These are phyloP conservation scores for Ganoderma resinaceum DNA, from an alignment of 1,284 basidiomycete species.

Conservation along the genomic window DNA sequence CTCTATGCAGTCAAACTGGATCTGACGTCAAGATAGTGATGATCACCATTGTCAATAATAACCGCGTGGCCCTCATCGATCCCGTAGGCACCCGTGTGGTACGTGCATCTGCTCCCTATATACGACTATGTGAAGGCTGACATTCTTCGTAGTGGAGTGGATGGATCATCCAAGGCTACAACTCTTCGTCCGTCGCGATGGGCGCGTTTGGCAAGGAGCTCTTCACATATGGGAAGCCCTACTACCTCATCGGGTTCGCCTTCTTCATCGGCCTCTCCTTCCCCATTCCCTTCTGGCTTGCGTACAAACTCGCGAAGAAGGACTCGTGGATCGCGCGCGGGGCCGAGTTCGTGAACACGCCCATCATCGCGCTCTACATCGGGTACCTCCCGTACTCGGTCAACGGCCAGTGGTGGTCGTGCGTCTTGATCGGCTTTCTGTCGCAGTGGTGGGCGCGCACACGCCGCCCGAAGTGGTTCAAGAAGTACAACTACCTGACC, in stretches of 20 bases:
- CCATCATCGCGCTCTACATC: slow-evolving; percentile 56
- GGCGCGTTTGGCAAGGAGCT: slow-evolving; percentile 61
- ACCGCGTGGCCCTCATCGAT: slow-evolving; percentile 55
- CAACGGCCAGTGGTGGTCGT: slow-evolving; percentile 57
- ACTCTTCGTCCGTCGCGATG: slow-evolving; percentile 64
- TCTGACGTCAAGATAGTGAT: slow-evolving; percentile 47
- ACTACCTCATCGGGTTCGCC: slow-evolving; percentile 56
- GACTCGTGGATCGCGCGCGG: slow-evolving; percentile 40
- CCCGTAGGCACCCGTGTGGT: slow-evolving; percentile 57
- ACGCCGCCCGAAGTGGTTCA: slow-evolving; percentile 54
- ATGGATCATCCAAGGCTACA: slow-evolving; percentile 59
- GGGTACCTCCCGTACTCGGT: slow-evolving; percentile 65
- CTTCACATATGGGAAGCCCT: slow-evolving; percentile 49
- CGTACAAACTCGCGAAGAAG: slow-evolving; percentile 49
- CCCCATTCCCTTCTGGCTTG: slow-evolving; percentile 58
- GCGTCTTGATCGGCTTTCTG: slow-evolving; percentile 53
- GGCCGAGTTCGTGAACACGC: slow-evolving; percentile 56
- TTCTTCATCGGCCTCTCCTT: slow-evolving; percentile 57
- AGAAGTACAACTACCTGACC: slow-evolving; percentile 57
- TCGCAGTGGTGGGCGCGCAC: slow-evolving; percentile 58
- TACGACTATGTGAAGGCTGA: slow-evolving; percentile 17
- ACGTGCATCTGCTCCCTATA: slow-evolving; percentile 20
- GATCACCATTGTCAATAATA: slow-evolving; percentile 54
- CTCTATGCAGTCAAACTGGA: background rate
- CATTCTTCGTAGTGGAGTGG: slow-evolving; percentile 51